Base-by-base conservation (phyloP, 805 yeast species). In the Cyberlindnera maritima region DNA sequence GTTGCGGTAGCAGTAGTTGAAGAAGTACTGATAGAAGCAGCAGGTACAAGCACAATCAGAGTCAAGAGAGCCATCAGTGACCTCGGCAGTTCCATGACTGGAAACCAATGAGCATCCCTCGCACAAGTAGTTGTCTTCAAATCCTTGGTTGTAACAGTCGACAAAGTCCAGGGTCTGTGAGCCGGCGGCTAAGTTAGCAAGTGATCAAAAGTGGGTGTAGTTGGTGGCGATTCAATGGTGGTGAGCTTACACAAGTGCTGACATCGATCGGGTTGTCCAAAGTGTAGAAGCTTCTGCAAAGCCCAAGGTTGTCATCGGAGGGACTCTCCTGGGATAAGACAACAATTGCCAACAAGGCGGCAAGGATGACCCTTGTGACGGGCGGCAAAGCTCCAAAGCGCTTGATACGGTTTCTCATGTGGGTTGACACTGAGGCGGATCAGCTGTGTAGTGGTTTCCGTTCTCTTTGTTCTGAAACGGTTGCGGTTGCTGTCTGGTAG, bases 31-130 rank as follows among this genome's bases (percentile, higher is more conserved):
- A 36, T 37, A 49, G 56, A 58, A 56, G 28, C 59, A 57, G 35
- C 62, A 60, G 2, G 62, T 49, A 34, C 61, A 57, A 7, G 52
- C 44, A 39, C 63, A 60, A n/a, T 57, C 60, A 12, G 49, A 5
- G 19, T 56, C 59, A 2, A 46, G 34, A 10, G 41, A 42, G 2
- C 33, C 41, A 34, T 36, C 44, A 38, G 17, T 15, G 10, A 35
- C 18, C 17, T 38, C 45, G 19, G 2, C 15, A 4, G 2, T 21
- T 4, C 18, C 45, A 9, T 28, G 44, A 12, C 12, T 10, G 23
- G 52, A 46, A 2, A 55, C 57, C 36, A 50, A 48, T 1, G 60
- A 56, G 35, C 62, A 58, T 3, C 64, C 64, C 39, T 60, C 64
- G 42, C 62, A 58, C 28, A 60, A 37, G 26, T 46, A 58, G 10